These are phyloP conservation scores for Diatrype stigma DNA, from an alignment of 2,329 filamentous ascomycete genomes.

Conservation along the genomic window DNA sequence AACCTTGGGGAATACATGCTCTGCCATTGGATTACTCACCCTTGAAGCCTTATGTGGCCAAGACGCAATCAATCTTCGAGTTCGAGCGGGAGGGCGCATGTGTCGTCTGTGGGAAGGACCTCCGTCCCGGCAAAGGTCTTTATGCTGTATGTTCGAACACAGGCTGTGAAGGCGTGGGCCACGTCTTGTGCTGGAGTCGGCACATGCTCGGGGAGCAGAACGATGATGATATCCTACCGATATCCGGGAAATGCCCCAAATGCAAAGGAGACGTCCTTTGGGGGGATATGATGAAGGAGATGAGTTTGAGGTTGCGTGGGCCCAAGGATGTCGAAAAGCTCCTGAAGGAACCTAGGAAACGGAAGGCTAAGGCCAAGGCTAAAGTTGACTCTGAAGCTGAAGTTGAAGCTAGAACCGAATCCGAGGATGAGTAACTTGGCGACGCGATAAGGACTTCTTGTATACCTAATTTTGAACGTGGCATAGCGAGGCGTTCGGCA, in stretches of 20 bases:
- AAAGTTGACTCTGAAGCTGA: constrained; percentile 8
- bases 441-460: constrained; percentile 5
- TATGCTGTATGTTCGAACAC: constrained; percentile 53
- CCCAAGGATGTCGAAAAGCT: constrained; percentile 66
- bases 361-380: constrained; percentile 21
- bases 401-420: constrained; percentile 9
- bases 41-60: constrained; percentile 50
- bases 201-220: constrained; percentile 41
- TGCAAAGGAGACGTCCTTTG: constrained; percentile 64
- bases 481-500: constrained; percentile 8
- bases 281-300: constrained; percentile 76
- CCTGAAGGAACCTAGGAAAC: constrained; percentile 48
- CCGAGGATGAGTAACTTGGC: constrained; percentile 4
- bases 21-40: constrained; percentile 53
- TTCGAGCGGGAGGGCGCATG: constrained; percentile 56
- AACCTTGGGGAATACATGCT: constrained; percentile 46
- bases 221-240: constrained; percentile 55
- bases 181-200: constrained; percentile 56
- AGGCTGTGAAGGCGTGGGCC: constrained; percentile 53
- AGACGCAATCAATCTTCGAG: constrained; percentile 48
- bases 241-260: constrained; percentile 64
- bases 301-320: constrained; percentile 70
- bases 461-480: not conserved
- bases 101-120: constrained; percentile 43
- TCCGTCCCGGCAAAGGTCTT: constrained; percentile 46